A percentile compares a stretch with the other conserved stretches of the same genome.
phyloP scores from a whole-genome alignment of 495 filamentous ascomycete species.

The Articulospora tetracladia region DNA sequence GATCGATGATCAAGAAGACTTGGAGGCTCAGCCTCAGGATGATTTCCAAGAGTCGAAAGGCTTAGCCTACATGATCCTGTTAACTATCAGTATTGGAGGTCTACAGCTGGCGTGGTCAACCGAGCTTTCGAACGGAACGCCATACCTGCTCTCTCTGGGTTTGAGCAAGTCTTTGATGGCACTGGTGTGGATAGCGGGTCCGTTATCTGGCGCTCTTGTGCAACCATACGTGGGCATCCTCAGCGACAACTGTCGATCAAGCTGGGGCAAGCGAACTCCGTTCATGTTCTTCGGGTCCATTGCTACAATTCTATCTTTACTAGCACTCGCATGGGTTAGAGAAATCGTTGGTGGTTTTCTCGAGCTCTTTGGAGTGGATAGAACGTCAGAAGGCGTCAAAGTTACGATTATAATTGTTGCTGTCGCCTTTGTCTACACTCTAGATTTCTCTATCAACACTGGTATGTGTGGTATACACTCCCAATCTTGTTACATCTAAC shows the following conservation, averaged over 20 bases:
- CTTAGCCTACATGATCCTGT: slow-evolving; percentile 73
- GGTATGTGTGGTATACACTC: slow-evolving; percentile 44
- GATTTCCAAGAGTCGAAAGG: slow-evolving; percentile 63
- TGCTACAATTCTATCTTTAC: slow-evolving; percentile 68
- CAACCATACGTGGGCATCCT: slow-evolving; percentile 93
- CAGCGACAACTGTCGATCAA: slow-evolving; percentile 77
- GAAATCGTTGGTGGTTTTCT: slow-evolving; percentile 72
- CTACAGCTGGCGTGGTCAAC: slow-evolving; percentile 95
- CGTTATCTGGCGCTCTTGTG: slow-evolving; percentile 78
- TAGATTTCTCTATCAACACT: slow-evolving; percentile 93
- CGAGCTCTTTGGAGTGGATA: slow-evolving; percentile 65
- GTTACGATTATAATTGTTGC: slow-evolving; percentile 63
- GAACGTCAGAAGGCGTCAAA: slow-evolving; percentile 55
- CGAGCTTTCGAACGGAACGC: slow-evolving; percentile 81
- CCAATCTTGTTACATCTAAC: slow-evolving; percentile 5
- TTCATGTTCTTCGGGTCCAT: slow-evolving; percentile 78
- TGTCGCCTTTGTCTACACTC: slow-evolving; percentile 74
- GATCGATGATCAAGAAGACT: slow-evolving; percentile 29
- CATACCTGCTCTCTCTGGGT: slow-evolving; percentile 66
- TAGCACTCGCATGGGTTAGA: slow-evolving; percentile 76
- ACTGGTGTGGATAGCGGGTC: slow-evolving; percentile 91
- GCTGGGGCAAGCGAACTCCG: slow-evolving; percentile 82
- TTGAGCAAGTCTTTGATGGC: slow-evolving; percentile 92
- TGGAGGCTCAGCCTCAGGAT: slow-evolving; percentile 34
- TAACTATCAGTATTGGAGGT: slow-evolving; percentile 80